Evolutionary conservation across 2,329 filamentous ascomycete species (phyloP), one percentile per base, ranked within the genome.

Genomic region (Alternaria arbusti): DNA sequence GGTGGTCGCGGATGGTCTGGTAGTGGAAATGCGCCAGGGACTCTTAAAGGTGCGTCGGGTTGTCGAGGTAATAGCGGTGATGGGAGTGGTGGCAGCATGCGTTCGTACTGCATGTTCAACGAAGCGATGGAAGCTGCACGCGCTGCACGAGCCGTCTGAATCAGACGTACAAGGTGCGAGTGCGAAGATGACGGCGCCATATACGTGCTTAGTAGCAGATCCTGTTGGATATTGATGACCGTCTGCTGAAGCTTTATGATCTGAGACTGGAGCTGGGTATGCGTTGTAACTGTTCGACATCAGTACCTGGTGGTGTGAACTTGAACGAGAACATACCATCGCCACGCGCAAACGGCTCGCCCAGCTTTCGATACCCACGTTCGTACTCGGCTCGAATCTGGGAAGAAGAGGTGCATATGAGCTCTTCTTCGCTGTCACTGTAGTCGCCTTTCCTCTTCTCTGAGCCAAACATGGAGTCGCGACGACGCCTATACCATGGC

Each of bases 181-280:
- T 74, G 73, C 3, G 70, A 70, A 3, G 71, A 69, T 9, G 74
- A 68, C 23, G 70, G 67, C 4, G 68, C 54, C 5, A 68, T 55
- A 17, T 75, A 74, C 4, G 70, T 67, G 63, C 70, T 68, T 12
- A 74, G 47, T 10, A 71, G 63, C 20, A 72, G 59, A 17, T 77
- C 75, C 58, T 76, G 70, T 28, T 77, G 74, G 32, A 76, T 74
- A 17, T 57, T 65, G 26, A 79, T 63, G 6, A 77, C 64, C 0
- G 71, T 72, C 57, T 73, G 72, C 55, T 78, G 76, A 10, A 79
- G 60, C 5, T 69, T 59, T 52, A 78, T 78, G 36, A 78, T 76
- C 36, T 79, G 76, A 2, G 72, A 61, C 36, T 78, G 76, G 1
- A 79, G 68, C 40, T 78, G 74, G 26, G 66, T 74, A 40, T 73